Percentiles rank a stretch among this genome's conserved stretches.
Evolutionary conservation across 805 yeast species (phyloP).

Genomic region (Helenozyma baotianmanensis): DNA sequence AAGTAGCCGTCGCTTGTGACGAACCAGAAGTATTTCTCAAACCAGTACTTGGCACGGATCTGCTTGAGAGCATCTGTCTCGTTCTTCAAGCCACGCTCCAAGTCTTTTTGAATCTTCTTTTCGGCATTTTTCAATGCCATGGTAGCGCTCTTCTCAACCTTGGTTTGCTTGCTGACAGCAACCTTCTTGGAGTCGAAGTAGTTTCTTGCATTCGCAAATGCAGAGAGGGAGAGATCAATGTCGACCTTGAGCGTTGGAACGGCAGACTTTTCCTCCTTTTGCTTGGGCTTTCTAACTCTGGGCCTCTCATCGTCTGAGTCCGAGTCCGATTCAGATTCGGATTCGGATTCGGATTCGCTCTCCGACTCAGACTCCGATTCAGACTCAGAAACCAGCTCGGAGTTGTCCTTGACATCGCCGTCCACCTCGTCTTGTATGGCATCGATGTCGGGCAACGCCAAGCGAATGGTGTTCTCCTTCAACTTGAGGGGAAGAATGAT

Average conservation of each 20-base stretch:
- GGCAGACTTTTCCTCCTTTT: conserved; percentile 9
- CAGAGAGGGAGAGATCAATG: conserved; percentile 66
- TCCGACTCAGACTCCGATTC: conserved; percentile 17
- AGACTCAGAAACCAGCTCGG: conserved; percentile 19
- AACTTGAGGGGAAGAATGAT: conserved; percentile 69
- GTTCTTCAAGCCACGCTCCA: conserved; percentile 56
- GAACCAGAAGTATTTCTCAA: conserved; percentile 94
- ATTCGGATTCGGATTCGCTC: conserved; percentile 28
- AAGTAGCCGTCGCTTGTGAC: conserved; percentile 85
- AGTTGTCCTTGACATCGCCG: conserved; percentile 6
- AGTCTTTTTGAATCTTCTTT: conserved; percentile 65
- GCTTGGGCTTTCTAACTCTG: conserved; percentile 10
- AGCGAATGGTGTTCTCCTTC: conserved; percentile 58
- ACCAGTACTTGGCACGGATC: conserved; percentile 75
- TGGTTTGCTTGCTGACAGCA: conserved; percentile 73
- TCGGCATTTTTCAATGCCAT: conserved; percentile 83
- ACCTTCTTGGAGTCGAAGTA: conserved; percentile 74
- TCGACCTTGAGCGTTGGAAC: conserved; percentile 42
- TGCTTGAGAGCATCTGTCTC: conserved; percentile 50
- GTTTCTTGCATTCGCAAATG: conserved; percentile 82
- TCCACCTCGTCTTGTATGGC: conserved; percentile 18
- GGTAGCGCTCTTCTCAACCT: conserved; percentile 72
- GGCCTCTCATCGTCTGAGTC: conserved; percentile 27
- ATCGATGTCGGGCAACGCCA: conserved; percentile 50
- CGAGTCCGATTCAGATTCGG: conserved; percentile 26